Conservation (phyloP, 1,284 basidiomycete species). For the Malassezia dermatis region DNA sequence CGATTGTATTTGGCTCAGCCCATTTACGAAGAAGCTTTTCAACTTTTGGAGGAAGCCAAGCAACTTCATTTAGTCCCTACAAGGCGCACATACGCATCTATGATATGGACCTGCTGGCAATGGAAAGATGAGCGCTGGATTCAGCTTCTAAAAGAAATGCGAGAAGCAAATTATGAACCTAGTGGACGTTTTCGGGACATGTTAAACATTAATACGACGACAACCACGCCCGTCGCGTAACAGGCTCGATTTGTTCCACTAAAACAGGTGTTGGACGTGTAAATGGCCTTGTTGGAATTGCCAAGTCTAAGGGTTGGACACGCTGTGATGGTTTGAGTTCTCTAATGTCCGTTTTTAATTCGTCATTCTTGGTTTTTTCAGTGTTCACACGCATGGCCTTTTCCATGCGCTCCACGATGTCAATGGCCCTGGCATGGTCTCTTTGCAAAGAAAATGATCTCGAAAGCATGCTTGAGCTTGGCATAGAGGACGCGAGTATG, state of each 20-base stretch:
- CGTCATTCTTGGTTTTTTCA: background rate
- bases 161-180: conserved; percentile 20
- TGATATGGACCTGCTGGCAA: conserved; percentile 26
- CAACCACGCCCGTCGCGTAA: conserved; percentile 5
- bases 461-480: background rate
- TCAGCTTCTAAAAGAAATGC: conserved; percentile 25
- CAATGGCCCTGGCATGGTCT: conserved; percentile 3
- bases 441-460: background rate
- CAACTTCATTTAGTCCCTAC: conserved; percentile 19
- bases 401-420: conserved; percentile 13
- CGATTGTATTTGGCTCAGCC: conserved; percentile 23
- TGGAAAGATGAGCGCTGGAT: conserved; percentile 26
- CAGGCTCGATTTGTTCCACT: conserved; percentile 6
- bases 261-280: conserved; percentile 1
- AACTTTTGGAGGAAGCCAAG: conserved; percentile 30
- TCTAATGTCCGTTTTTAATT: background rate
- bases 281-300: background rate
- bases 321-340: background rate
- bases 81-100: conserved; percentile 26
- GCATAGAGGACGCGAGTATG: background rate
- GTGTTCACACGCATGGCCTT: background rate
- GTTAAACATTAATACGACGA: conserved; percentile 1
- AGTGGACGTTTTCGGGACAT: conserved; percentile 4
- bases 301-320: conserved; percentile 11
- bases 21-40: conserved; percentile 31